Base-by-base conservation (phyloP, 805 yeast genomes). In the Debaryomyces maramus region DNA sequence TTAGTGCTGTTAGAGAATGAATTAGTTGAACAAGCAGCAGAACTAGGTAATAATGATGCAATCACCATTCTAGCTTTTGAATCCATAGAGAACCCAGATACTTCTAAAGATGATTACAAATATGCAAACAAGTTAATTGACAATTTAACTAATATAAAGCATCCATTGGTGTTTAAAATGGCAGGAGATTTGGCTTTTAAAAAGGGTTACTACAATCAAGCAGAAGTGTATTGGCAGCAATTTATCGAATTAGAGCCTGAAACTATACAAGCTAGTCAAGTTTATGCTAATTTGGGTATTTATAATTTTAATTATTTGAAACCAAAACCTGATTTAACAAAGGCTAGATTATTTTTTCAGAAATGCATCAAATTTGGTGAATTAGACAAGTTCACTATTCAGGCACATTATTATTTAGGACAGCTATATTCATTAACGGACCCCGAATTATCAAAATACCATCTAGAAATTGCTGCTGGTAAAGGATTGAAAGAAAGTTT, bases 1-100 rank as follows among this genome's bases (percentile, higher is more conserved):
- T 62, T 84, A 15, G 65, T 84, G 4, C 76, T 66, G 10, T 63
- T 88, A 24, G 96, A 89, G 55, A 78, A 81, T 46, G 81, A 78
- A 46, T 59, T 90, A 15, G 74, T 89, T n/a, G 95, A 88, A 44
- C 75, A 74, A 37, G 88, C 96, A 10, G 96, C 96, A 0, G 95
- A 86, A 52, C 52, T 79, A 52, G 96, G 97, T 0, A 80, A 85
- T 51, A 77, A 80, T 46, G 88, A 88, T 59, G 96, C 97, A 0
- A 77, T 89, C 16, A 70, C 91, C 0, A 66, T 86, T 9, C 58
- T 90, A 15, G 80, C 91, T 3, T 88, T 82, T 48, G 80, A 82
- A 35, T 80, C 86, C 1, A 60, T 86, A 20, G 47, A 47, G 31
- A 62, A 67, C 9, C 67, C 63, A 29, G 54, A 55, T 7, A 42